These are phyloP conservation scores for Aaosphaeria arxii DNA, from an alignment of 2,329 filamentous ascomycete genomes.

Conservation along the genomic window DNA sequence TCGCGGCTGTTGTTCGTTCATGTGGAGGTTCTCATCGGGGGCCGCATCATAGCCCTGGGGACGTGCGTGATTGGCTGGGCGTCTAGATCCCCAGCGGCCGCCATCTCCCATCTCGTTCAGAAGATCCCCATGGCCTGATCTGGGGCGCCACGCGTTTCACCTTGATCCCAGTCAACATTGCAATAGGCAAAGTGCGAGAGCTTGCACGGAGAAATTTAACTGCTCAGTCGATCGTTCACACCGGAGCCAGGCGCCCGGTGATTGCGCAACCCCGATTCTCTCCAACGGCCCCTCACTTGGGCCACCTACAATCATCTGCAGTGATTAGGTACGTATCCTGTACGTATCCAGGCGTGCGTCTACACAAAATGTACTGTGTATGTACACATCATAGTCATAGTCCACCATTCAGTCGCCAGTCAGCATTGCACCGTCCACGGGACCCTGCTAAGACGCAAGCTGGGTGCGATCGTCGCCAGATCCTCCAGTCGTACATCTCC, in stretches of 20 bases:
- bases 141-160: conserved; percentile 32
- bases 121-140: conserved; percentile 29
- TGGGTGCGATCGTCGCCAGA: not conserved
- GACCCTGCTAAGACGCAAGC: too few species aligned
- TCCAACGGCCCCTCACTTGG: conserved; percentile 17
- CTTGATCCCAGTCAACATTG: conserved; percentile 25
- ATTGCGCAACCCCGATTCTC: conserved; percentile 34
- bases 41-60: not conserved
- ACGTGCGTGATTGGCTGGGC: conserved; percentile 18
- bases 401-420: too few species aligned
- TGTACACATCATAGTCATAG: too few species aligned
- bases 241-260: conserved; percentile 36
- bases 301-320: conserved; percentile 1
- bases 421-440: too few species aligned
- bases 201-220: conserved; percentile 32
- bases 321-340: too few species aligned
- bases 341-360: too few species aligned
- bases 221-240: conserved; percentile 29
- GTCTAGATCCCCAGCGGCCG: conserved; percentile 14
- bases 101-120: conserved; percentile 29
- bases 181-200: conserved; percentile 27
- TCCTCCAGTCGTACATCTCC: not conserved
- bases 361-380: too few species aligned
- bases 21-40: not conserved
- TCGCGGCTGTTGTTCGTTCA: conserved; percentile 2